Conservation (phyloP, 2,329 filamentous ascomycete species). For the Mycosphaerella sp. region DNA sequence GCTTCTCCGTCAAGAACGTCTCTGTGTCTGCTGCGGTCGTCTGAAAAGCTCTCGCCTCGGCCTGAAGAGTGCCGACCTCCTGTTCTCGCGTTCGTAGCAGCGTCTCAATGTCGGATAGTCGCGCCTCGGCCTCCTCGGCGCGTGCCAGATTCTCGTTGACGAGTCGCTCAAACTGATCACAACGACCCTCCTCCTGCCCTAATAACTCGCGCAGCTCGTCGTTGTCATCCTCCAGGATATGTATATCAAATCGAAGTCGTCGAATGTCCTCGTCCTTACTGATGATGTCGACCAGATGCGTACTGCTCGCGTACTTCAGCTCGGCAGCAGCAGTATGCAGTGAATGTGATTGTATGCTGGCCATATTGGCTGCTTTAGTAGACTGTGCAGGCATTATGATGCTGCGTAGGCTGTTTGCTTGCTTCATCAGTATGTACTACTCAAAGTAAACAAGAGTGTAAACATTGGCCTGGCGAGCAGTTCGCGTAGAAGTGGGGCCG, state of each 20-base stretch:
- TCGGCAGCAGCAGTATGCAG: slow-evolving; percentile 55
- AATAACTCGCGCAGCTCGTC: slow-evolving; percentile 60
- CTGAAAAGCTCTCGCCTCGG: slow-evolving; percentile 64
- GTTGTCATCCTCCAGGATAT: slow-evolving; percentile 70
- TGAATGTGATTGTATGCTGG: slow-evolving; percentile 38
- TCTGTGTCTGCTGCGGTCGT: slow-evolving; percentile 61
- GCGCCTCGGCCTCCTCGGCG: slow-evolving; percentile 44
- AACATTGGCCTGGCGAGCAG: not conserved
- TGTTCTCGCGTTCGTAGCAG: slow-evolving; percentile 48
- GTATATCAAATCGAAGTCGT: slow-evolving; percentile 59
- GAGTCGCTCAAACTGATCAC: slow-evolving; percentile 49
- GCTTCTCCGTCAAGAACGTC: slow-evolving; percentile 61
- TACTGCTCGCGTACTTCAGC: slow-evolving; percentile 59
- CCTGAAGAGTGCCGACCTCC: slow-evolving; percentile 56
- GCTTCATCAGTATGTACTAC: not conserved
- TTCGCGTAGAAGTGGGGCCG: not conserved
- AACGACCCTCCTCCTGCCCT: slow-evolving; percentile 52
- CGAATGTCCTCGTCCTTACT: slow-evolving; percentile 69
- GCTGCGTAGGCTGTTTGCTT: slow-evolving; percentile 1
- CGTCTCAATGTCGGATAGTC: slow-evolving; percentile 41
- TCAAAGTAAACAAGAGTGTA: not conserved
- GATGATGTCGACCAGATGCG: slow-evolving; percentile 60
- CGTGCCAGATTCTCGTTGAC: slow-evolving; percentile 44
- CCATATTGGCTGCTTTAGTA: slow-evolving; percentile 18
- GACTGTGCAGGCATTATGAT: slow-evolving; percentile 13